Evolutionary conservation across 805 yeast genomes (phyloP).

Genomic region (Metschnikowia anglica): DNA sequence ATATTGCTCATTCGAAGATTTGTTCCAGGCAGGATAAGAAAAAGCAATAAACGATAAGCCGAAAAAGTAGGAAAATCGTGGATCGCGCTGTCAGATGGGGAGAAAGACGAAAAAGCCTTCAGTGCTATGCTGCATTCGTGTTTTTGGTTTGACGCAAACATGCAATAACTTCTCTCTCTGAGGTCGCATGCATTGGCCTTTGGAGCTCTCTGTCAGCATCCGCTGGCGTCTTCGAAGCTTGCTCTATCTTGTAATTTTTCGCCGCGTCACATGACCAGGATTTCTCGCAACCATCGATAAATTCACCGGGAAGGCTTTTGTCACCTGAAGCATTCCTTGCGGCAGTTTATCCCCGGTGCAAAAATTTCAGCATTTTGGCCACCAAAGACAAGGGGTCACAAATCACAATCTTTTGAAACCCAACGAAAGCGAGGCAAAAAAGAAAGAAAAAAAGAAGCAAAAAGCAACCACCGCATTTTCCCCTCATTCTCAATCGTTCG

Average conservation of each 20-base stretch:
- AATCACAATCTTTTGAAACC: neutral
- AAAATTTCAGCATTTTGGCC: neutral
- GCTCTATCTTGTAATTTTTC: conserved; percentile 6
- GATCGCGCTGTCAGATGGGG: too few relatives aligned
- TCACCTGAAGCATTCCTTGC: neutral
- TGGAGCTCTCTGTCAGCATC: neutral
- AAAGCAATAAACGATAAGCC: too few relatives aligned
- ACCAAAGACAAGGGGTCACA: neutral
- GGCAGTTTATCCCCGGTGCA: neutral
- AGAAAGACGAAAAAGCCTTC: too few relatives aligned
- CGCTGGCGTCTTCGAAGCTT: conserved; percentile 1
- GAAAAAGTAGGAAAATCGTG: too few relatives aligned
- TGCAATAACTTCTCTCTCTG: too few relatives aligned
- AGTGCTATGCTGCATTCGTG: too few relatives aligned
- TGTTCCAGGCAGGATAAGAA: too few relatives aligned
- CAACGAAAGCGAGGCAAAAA: neutral
- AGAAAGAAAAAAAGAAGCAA: neutral
- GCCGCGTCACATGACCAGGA: conserved; percentile 10
- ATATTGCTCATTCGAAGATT: too few relatives aligned
- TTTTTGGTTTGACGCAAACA: too few relatives aligned
- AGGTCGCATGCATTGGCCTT: neutral
- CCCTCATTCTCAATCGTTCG: neutral
- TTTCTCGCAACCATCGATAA: conserved; percentile 9
- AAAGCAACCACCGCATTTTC: neutral
- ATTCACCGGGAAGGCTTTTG: conserved; percentile 1